These are phyloP conservation scores for Pichia sp. DNA, from an alignment of 1,139 yeast genomes.

Conservation along the genomic window DNA sequence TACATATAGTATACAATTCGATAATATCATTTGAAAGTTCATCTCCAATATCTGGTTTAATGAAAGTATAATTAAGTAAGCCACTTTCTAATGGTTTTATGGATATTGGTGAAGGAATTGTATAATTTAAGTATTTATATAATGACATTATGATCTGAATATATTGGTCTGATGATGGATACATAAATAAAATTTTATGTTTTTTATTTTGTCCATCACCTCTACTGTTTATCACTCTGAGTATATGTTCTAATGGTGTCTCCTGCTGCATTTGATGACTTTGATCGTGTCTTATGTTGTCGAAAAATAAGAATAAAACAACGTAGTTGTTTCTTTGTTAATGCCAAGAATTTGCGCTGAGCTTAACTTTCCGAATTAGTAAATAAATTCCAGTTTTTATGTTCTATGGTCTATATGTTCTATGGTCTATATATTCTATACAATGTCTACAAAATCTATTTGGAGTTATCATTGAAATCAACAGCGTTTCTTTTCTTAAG, in stretches of 20 bases:
- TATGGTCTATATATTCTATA: neutral
- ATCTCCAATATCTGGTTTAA: neutral
- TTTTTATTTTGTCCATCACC: neutral
- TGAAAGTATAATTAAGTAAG: constrained; percentile 7
- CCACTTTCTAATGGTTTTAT: neutral
- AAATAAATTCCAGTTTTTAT: neutral
- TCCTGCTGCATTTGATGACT: neutral
- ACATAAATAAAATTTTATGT: neutral
- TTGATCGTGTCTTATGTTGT: neutral
- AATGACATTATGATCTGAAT: neutral
- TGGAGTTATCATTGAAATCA: constrained; percentile 28
- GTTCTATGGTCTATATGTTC: neutral
- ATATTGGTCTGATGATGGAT: constrained; percentile 5
- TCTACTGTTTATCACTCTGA: neutral
- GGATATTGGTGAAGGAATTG: neutral
- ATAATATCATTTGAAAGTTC: neutral
- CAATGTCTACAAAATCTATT: neutral
- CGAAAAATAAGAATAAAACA: neutral
- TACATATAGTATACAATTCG: constrained; percentile 9
- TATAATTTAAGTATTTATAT: neutral
- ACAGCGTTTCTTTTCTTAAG: constrained; percentile 19
- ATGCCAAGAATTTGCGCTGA: neutral
- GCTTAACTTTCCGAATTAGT: neutral
- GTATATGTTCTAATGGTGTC: neutral
- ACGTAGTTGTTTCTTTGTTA: neutral